Evolutionary conservation across 257 asterid genomes (phyloP), one percentile per base, ranked within the genome.

Genomic region (Capsicum baccatum): DNA sequence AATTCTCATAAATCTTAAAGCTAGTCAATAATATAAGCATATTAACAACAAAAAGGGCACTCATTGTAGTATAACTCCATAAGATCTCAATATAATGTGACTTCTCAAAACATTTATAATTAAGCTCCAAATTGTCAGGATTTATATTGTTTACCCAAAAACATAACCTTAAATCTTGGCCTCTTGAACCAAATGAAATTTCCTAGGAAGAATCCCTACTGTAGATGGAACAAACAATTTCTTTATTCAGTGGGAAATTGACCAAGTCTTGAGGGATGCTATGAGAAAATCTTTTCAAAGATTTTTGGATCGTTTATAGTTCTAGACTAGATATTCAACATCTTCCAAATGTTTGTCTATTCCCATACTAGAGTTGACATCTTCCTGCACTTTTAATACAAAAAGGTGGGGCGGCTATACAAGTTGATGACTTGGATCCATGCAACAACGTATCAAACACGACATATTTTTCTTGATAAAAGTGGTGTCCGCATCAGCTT

Each of bases 321-420:
- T 26, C 33, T 10, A 9, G 12, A 60, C 80, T 35, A 52, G 17
- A 73, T 62, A 70, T 15, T 66, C 76, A 69, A 17, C 11, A 76
- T 47, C 54, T 37, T 56, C 58, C 37, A 10, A 0, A 14, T 69
- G 66, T 39, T 64, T 16, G 60, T 78, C 57, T 8, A 44, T 81
- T 74, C 67, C 81, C 55, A 74, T 66, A n/a, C 42, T 26, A 62
- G 37, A 70, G 50, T 19, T 35, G 13, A 58, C 55, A 8, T 42
- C 88, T 33, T 80, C 84, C 79, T 81, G 86, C 85, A 83, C 67
- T 89, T 59, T 7, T 82, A 92, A 79, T 82, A 11, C 87, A 73
- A 68, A 84, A 86, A 83, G 79, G 8, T 62, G 66, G 83, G 86
- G 84, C 86, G 84, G 85, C 26, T 68, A 85, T 35, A 79, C 76